Conservation (phyloP, 352 stramenopile species). For the Thalassiosira mediterranea region DNA sequence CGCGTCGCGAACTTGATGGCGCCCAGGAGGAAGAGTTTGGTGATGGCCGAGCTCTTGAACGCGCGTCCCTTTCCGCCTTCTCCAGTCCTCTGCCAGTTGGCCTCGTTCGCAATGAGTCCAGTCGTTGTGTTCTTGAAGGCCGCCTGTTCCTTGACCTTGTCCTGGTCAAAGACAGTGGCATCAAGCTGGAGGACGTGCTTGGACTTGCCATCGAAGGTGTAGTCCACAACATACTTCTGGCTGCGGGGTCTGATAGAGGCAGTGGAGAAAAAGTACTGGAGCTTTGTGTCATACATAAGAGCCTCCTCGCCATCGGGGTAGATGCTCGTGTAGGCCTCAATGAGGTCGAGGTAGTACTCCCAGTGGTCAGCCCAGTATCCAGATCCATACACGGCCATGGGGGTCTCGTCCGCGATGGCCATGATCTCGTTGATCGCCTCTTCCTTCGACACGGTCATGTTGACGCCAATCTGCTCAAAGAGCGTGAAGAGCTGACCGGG, state of each 20-base stretch:
- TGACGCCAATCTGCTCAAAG: slow-evolving; percentile 63
- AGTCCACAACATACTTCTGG: slow-evolving; percentile 79
- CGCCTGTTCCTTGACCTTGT: slow-evolving; percentile 66
- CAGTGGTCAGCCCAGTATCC: slow-evolving; percentile 86
- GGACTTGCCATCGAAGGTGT: slow-evolving; percentile 63
- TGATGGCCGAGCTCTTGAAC: slow-evolving; percentile 70
- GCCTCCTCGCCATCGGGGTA: slow-evolving; percentile 83
- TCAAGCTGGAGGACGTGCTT: slow-evolving; percentile 75
- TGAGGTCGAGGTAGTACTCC: slow-evolving; percentile 84
- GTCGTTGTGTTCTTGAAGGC: slow-evolving; percentile 60
- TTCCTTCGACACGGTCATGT: slow-evolving; percentile 52
- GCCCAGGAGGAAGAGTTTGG: slow-evolving; percentile 83
- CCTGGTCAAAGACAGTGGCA: slow-evolving; percentile 61
- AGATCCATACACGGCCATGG: slow-evolving; percentile 64
- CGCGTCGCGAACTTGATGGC: slow-evolving; percentile 84
- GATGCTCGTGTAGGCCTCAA: slow-evolving; percentile 82
- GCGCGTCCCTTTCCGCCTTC: slow-evolving; percentile 30
- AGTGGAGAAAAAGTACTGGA: slow-evolving; percentile 84
- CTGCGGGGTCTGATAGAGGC: slow-evolving; percentile 65
- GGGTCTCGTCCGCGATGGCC: slow-evolving; percentile 44
- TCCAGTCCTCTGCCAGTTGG: slow-evolving; percentile 68
- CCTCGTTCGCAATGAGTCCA: slow-evolving; percentile 65
- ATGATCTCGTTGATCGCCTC: slow-evolving; percentile 71
- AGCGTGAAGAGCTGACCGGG: slow-evolving; percentile 83
- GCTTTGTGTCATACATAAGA: slow-evolving; percentile 75